Conservation (phyloP, 78 protist genomes). For the Creolimax fragrantissima region DNA sequence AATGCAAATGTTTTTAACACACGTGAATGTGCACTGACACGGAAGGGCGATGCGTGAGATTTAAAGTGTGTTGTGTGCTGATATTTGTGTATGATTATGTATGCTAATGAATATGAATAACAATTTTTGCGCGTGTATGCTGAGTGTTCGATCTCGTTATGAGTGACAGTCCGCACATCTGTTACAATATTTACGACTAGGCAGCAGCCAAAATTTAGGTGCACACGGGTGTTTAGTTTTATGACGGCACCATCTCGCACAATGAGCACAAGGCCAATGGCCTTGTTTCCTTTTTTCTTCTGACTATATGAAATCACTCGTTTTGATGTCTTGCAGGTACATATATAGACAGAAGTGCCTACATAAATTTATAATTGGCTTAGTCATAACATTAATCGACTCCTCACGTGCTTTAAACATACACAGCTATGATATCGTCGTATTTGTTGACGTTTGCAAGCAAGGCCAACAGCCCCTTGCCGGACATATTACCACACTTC, state of each 20-base stretch:
- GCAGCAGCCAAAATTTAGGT: too few relatives aligned
- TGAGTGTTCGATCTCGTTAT: too few relatives aligned
- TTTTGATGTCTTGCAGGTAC: too few relatives aligned
- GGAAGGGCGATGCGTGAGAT: neutral
- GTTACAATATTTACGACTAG: too few relatives aligned
- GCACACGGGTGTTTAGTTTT: too few relatives aligned
- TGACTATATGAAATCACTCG: too few relatives aligned
- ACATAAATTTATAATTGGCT: neutral
- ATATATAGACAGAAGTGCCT: neutral
- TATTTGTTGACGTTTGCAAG: constrained; percentile 46
- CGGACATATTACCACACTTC: neutral
- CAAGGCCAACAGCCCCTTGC: constrained; percentile 3
- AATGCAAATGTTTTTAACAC: neutral
- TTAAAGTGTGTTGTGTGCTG: too few relatives aligned
- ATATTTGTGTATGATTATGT: neutral
- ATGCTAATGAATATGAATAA: neutral
- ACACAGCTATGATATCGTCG: neutral
- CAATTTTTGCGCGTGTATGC: neutral
- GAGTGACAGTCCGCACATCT: too few relatives aligned
- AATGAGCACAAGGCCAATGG: too few relatives aligned
- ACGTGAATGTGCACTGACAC: neutral
- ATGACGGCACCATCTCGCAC: too few relatives aligned
- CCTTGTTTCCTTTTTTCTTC: too few relatives aligned
- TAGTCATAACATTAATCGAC: neutral
- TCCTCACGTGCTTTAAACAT: neutral